Percentiles rank a stretch among this genome's conserved stretches.
These are phyloP conservation scores for Lentinula detonsa DNA, from an alignment of 768 basidiomycete genomes.

Conservation along the genomic window DNA sequence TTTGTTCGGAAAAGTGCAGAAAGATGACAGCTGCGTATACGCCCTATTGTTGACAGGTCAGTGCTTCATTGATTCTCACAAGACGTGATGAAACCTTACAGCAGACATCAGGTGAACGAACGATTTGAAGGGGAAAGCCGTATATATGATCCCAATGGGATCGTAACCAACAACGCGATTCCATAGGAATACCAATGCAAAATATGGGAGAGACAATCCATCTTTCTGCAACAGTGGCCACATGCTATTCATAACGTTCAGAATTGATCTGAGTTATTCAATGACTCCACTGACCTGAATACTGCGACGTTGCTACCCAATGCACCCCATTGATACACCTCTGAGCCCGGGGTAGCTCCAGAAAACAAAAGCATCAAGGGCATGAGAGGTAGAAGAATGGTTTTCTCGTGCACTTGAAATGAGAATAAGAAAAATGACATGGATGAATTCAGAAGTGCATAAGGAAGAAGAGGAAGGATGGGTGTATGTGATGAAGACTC, in stretches of 20 bases:
- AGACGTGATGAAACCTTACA: conserved; percentile 26
- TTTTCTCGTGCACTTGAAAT: conserved; percentile 96
- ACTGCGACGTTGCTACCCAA: conserved; percentile 79
- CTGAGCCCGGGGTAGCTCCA: conserved; percentile 43
- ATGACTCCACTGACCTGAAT: conserved; percentile 61
- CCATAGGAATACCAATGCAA: conserved; percentile 68
- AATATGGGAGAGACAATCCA: conserved; percentile 69
- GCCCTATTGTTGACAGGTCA: conserved; percentile 26
- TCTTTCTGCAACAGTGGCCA: conserved; percentile 85
- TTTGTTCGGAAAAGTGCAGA: conserved; percentile 61
- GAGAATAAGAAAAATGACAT: conserved; percentile 96
- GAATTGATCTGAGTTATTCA: background rate
- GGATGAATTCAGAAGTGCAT: conserved; percentile 72
- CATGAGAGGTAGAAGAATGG: conserved; percentile 78
- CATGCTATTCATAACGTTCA: conserved; percentile 50
- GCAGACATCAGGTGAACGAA: conserved; percentile 49
- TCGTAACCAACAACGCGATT: conserved; percentile 78
- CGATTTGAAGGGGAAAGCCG: conserved; percentile 21
- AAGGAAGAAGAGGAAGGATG: conserved; percentile 66
- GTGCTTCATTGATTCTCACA: conserved; percentile 1
- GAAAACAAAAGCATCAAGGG: conserved; percentile 77
- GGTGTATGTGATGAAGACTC: conserved; percentile 26
- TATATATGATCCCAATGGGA: conserved; percentile 41
- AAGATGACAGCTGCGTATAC: conserved; percentile 48
- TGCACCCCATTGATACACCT: conserved; percentile 63